phyloP scores from a whole-genome alignment of 495 filamentous ascomycete species.

The Parathielavia hyrcaniae region DNA sequence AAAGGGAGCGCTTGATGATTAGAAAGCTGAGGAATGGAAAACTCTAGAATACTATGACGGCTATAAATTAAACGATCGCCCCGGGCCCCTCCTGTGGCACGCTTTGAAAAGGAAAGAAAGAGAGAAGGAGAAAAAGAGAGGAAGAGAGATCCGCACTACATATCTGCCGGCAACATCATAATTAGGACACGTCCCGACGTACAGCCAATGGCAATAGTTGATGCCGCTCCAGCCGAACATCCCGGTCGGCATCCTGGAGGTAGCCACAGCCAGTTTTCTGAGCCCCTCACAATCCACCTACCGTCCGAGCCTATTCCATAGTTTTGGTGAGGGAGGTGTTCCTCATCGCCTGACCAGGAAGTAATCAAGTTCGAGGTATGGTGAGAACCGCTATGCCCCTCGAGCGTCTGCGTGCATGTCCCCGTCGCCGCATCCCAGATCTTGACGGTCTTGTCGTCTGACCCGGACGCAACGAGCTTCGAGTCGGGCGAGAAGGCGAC shows the following conservation, averaged over 20 bases:
- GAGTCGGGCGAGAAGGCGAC: background rate
- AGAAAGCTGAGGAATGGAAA: too few relatives aligned
- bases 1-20: too few relatives aligned
- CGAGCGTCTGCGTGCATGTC: background rate
- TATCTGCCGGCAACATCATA: background rate
- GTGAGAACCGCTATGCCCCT: background rate
- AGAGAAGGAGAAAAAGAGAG: background rate
- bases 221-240: background rate
- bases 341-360: background rate
- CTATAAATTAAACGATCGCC: background rate
- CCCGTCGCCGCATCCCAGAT: background rate
- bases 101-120: background rate
- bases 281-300: background rate
- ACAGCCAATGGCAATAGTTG: background rate
- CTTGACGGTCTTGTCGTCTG: background rate
- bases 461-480: background rate
- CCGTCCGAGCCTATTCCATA: background rate
- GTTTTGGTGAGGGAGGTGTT: background rate
- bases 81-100: background rate
- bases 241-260: background rate
- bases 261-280: background rate
- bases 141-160: background rate
- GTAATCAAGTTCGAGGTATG: background rate
- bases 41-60: background rate
- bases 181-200: background rate